Evolutionary conservation across 225 moss, liverwort and hornwort species (phyloP).

Genomic region (Takakia lepidozioides): DNA sequence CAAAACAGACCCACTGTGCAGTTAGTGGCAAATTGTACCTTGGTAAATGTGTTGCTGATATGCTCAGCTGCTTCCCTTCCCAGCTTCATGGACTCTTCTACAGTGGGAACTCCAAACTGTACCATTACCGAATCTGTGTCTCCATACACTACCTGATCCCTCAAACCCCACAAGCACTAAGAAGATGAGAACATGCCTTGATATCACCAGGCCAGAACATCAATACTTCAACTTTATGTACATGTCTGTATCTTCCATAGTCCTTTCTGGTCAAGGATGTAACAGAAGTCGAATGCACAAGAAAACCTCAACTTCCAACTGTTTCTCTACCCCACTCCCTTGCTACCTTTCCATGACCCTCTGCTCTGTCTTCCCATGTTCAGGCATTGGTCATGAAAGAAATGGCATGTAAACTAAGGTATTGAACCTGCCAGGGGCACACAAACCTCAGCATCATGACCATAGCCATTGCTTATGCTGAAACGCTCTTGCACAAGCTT

Average conservation of each 20-base stretch:
- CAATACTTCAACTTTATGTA: too few relatives aligned
- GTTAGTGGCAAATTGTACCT: constrained; percentile 48
- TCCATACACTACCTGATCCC: constrained; percentile 80
- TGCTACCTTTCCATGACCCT: too few relatives aligned
- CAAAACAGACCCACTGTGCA: too few relatives aligned
- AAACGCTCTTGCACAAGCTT: constrained; percentile 87
- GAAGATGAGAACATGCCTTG: too few relatives aligned
- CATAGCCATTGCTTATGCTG: constrained; percentile 68
- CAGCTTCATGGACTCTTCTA: constrained; percentile 85
- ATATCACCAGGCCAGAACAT: too few relatives aligned
- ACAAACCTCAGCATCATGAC: constrained; percentile 85
- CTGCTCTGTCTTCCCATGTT: too few relatives aligned
- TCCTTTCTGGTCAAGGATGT: too few relatives aligned
- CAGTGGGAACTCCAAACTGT: constrained; percentile 90
- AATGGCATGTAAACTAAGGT: too few relatives aligned
- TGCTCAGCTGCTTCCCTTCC: constrained; percentile 94
- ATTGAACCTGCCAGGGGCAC: too few relatives aligned
- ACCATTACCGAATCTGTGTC: constrained; percentile 99
- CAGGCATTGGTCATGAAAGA: too few relatives aligned
- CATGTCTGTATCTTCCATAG: too few relatives aligned
- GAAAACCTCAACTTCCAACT: not conserved
- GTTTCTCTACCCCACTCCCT: too few relatives aligned
- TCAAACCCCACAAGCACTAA: not conserved
- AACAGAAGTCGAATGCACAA: not conserved
- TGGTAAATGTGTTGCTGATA: constrained; percentile 92